These are phyloP conservation scores for Lepidium campestre DNA, from an alignment of 441 rosid genomes.

Conservation along the genomic window DNA sequence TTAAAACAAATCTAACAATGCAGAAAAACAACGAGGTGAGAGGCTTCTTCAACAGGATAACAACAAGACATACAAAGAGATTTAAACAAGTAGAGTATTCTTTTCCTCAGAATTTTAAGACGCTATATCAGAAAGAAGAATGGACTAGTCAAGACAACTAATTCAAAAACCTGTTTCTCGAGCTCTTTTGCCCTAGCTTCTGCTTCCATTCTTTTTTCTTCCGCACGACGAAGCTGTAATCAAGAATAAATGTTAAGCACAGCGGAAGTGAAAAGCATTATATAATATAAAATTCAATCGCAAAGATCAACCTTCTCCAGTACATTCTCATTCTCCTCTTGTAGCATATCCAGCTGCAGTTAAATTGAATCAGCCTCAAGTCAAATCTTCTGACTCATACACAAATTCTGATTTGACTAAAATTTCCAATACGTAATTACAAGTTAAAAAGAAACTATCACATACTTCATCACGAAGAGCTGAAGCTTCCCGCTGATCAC, in stretches of 20 bases:
- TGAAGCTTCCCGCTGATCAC: constrained; percentile 79
- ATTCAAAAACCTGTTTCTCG: constrained; percentile 75
- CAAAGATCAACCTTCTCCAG: constrained; percentile 45
- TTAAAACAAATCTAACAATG: background rate
- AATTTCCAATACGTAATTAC: background rate
- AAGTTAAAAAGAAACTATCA: background rate
- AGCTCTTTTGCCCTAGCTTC: constrained; percentile 95
- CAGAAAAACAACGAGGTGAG: background rate
- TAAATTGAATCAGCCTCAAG: constrained; percentile 9
- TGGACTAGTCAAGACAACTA: background rate
- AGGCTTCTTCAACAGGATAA: constrained; percentile 1
- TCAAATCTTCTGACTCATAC: background rate
- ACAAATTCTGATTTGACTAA: constrained; percentile 18
- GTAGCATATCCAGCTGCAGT: constrained; percentile 79
- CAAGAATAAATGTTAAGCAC: background rate
- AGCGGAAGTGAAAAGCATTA: background rate
- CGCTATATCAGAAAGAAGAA: background rate
- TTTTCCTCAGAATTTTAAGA: background rate
- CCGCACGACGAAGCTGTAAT: constrained; percentile 32
- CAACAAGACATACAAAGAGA: background rate
- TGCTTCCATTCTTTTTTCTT: constrained; percentile 57
- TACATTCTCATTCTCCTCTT: constrained; percentile 61
- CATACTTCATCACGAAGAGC: constrained; percentile 91
- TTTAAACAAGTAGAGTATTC: background rate
- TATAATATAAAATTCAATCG: background rate